Percentiles rank a stretch among this genome's conserved stretches.
These are phyloP conservation scores for Ascomycota sp. DNA, from an alignment of 2,329 filamentous ascomycete species.

Conservation along the genomic window DNA sequence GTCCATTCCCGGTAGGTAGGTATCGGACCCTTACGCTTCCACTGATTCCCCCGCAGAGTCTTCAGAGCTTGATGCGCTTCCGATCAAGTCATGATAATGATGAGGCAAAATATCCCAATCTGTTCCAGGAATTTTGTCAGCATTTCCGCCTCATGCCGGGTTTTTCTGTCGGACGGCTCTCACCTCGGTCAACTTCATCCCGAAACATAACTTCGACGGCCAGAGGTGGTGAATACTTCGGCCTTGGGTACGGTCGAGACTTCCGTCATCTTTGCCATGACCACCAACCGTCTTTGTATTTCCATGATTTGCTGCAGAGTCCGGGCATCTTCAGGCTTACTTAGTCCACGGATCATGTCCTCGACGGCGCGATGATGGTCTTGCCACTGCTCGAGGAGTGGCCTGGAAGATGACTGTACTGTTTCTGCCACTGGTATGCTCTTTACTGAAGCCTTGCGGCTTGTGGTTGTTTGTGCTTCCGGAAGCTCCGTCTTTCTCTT, in stretches of 20 bases:
- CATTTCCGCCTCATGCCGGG: background rate
- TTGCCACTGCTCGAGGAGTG: constrained; percentile 31
- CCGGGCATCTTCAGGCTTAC: constrained; percentile 27
- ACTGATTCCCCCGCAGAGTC: too few relatives aligned
- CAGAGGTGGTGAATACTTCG: constrained; percentile 4
- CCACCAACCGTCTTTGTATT: constrained; percentile 25
- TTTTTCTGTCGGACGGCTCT: background rate
- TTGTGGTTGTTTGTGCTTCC: constrained; percentile 15
- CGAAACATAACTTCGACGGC: constrained; percentile 7
- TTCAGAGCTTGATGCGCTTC: too few relatives aligned
- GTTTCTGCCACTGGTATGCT: constrained; percentile 12
- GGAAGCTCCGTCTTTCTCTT: constrained; percentile 34
- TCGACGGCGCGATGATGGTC: constrained; percentile 42
- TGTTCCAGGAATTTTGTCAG: background rate
- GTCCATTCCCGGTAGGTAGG: too few relatives aligned
- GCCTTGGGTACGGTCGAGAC: constrained; percentile 7
- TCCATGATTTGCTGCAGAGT: constrained; percentile 30
- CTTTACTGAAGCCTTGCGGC: constrained; percentile 28
- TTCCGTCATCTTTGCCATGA: constrained; percentile 28
- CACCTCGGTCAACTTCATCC: constrained; percentile 4
- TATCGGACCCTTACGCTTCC: too few relatives aligned
- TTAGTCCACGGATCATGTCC: constrained; percentile 28
- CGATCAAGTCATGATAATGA: too few relatives aligned
- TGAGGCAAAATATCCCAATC: too few relatives aligned
- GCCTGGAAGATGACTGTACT: constrained; percentile 13